Evolutionary conservation across 306 rosid genomes (phyloP).

Genomic region (Casuarina cunninghamiana): DNA sequence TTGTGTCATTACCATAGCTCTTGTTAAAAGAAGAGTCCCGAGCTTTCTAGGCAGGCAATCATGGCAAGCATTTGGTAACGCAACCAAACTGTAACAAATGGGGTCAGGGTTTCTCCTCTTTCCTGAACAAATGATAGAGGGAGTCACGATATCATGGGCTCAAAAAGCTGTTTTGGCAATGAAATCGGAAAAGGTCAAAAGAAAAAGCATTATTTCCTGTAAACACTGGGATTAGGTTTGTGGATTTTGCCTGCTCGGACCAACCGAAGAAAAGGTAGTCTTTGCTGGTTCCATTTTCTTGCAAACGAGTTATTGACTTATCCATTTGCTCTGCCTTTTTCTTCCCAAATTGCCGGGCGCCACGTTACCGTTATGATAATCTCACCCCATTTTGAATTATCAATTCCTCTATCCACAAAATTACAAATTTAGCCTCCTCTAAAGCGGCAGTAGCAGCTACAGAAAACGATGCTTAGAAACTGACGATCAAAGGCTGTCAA

Average conservation of each 20-base stretch:
- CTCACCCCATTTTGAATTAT: not conserved
- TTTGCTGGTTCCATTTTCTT: conserved; percentile 9
- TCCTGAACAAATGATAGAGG: not conserved
- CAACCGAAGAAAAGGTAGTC: not conserved
- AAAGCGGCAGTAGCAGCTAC: no score
- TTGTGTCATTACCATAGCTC: not conserved
- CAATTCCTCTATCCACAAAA: not conserved
- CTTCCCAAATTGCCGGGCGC: conserved; percentile 25
- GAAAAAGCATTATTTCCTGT: conserved; percentile 35
- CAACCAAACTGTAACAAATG: conserved; percentile 15
- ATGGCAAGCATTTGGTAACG: not conserved
- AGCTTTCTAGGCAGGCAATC: not conserved
- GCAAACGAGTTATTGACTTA: conserved; percentile 16
- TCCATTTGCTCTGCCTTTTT: conserved; percentile 3
- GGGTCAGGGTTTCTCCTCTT: conserved; percentile 12
- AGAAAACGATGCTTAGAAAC: no score
- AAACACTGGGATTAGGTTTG: not conserved
- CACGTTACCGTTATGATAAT: conserved; percentile 42
- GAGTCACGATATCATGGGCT: not conserved
- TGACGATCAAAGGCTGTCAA: no score
- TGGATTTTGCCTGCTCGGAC: conserved; percentile 13
- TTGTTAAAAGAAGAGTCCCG: not conserved
- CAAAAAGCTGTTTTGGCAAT: conserved; percentile 10
- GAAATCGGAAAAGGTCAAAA: conserved; percentile 22
- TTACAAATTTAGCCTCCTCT: not conserved